Evolutionary conservation across 176 grass and related monocot genomes (phyloP), one percentile per base, ranked within the genome.

Genomic region (Puccinellia tenuiflora): DNA sequence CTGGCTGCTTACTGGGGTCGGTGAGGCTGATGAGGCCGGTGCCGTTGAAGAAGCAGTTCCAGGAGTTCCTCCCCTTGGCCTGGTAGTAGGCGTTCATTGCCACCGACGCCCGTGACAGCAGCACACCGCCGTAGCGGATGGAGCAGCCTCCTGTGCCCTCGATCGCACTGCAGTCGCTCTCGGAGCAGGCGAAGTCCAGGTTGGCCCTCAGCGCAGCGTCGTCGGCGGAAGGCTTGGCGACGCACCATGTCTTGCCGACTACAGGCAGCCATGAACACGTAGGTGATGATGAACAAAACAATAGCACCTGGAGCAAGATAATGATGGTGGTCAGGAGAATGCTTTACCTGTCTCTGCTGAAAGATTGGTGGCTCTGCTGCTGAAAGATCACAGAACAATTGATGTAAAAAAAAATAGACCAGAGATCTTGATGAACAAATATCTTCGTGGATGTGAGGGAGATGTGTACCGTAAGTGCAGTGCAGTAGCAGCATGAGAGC

Each of bases 21-120:
- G 87, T 89, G 77, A 86, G 73, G 61, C 55, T 83, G 56, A 87
- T 74, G 84, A 92, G 70, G 45, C 87, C 90, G 15, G 84, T 86
- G 76, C 70, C 84, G 6, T 89, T 89, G 84, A 92, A 92, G 84
- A 87, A 80, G 84, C 90, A 89, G 71, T 92, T 92, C 90, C 87
- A 92, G 0, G 80, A 12, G 87, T 92, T 92, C 84, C 87, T 86
- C 5, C 81, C 87, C 37, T 2, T 54, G 45, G 70, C 61, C 72
- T 87, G 87, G 71, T 92, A 92, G 64, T 92, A 92, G 55, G 72
- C 25, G 55, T 92, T 92, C 90, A 92, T 92, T 1, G 87, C 84
- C 35, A 87, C 69, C 0, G 87, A 92, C 4, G 84, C 87, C 1
- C 34, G 54, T 0, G 84, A 51, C 7, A 80, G 48, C 21, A 92